Evolutionary conservation across 1,284 basidiomycete genomes (phyloP).

Genomic region (Boletus hoseneyae): DNA sequence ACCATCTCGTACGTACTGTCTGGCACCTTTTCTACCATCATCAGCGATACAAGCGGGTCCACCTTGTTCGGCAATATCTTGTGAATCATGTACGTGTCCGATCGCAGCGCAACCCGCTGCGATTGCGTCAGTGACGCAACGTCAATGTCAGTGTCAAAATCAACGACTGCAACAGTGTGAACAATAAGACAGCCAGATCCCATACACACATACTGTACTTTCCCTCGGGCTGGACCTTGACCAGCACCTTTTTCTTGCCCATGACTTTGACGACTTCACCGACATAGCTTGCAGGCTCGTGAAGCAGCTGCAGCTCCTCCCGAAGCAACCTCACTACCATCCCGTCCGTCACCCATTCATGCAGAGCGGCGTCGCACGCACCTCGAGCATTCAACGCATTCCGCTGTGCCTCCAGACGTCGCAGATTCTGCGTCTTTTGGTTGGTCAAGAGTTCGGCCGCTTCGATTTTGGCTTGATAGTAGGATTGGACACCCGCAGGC

Average conservation of each 20-base stretch:
- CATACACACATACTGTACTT: conserved; percentile 79
- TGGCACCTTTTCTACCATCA: conserved; percentile 99
- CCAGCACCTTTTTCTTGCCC: conserved; percentile 98
- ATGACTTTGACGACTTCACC: conserved; percentile 98
- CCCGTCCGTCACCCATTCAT: not conserved
- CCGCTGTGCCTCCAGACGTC: conserved; percentile 93
- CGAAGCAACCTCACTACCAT: conserved; percentile 74
- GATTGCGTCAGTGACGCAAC: conserved; percentile 79
- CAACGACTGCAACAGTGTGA: conserved; percentile 68
- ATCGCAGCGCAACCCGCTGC: conserved; percentile 92
- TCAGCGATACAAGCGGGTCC: conserved; percentile 91
- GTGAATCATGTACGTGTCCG: conserved; percentile 94
- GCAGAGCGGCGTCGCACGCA: conserved; percentile 33
- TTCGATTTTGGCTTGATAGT: conserved; percentile 97
- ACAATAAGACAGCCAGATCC: not conserved
- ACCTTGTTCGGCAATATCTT: conserved; percentile 95
- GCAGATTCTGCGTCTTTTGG: conserved; percentile 94
- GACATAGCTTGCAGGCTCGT: conserved; percentile 97
- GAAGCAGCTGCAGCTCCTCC: conserved; percentile 93
- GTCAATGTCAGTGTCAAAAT: conserved; percentile 89
- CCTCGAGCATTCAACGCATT: conserved; percentile 96
- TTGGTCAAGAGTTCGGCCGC: conserved; percentile 90
- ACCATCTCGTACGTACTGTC: conserved; percentile 99
- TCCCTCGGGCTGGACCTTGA: conserved; percentile 98
- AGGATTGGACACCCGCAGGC: conserved; percentile 73